Conservation (phyloP, 208 protist genomes). For the Trypanosoma mega region DNA sequence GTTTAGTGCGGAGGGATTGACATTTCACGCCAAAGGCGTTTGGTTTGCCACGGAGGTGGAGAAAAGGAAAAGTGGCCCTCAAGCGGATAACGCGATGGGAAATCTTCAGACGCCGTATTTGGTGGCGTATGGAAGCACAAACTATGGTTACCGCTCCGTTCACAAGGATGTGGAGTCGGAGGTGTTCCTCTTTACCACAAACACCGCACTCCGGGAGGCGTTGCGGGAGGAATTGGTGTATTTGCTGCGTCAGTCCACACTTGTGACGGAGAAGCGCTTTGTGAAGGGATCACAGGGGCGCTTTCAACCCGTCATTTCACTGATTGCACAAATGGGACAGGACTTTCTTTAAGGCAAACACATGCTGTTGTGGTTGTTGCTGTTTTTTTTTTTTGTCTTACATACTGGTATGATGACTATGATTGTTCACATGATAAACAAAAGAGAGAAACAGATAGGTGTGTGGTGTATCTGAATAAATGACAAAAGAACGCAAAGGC, state of each 20-base stretch:
- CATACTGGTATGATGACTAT: no score
- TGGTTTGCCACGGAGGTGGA: constrained; percentile 44
- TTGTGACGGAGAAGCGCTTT: constrained; percentile 56
- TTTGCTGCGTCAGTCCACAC: constrained; percentile 47
- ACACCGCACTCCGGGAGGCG: constrained; percentile 44
- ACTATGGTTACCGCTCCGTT: constrained; percentile 85
- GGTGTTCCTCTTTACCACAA: constrained; percentile 61
- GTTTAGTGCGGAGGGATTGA: constrained; percentile 60
- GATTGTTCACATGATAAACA: no score
- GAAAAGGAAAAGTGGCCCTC: neutral
- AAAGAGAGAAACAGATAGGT: no score
- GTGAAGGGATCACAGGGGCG: constrained; percentile 45
- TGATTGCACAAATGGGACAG: constrained; percentile 71
- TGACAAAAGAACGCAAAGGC: neutral
- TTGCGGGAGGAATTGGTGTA: constrained; percentile 61
- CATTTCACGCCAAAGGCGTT: constrained; percentile 87
- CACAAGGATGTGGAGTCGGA: constrained; percentile 84
- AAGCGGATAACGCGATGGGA: neutral
- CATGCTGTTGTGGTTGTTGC: constrained; percentile 1
- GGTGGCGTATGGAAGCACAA: constrained; percentile 86
- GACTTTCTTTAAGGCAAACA: constrained; percentile 52
- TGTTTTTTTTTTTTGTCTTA: constrained; percentile 21
- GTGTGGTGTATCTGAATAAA: neutral
- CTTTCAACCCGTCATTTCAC: constrained; percentile 77
- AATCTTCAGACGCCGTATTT: constrained; percentile 41